Evolutionary conservation across 176 grass and related monocot genomes (phyloP).

Genomic region (Zoysia japonica): DNA sequence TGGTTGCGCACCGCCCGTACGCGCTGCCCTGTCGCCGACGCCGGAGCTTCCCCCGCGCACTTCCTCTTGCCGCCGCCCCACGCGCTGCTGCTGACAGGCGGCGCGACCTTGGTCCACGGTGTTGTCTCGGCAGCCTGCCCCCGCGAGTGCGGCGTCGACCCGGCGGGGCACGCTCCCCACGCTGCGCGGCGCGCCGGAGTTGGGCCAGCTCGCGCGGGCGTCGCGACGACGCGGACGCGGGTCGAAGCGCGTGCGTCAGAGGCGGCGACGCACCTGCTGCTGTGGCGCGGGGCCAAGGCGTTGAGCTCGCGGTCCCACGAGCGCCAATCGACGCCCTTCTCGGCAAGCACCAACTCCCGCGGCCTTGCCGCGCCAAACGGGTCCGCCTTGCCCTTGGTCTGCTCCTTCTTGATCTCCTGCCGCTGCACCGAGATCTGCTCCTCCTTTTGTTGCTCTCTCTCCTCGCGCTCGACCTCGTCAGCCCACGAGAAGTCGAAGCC

Average conservation of each 20-base stretch:
- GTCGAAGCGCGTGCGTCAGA: not conserved
- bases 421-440: not conserved
- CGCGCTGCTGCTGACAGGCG: not conserved
- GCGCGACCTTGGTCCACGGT: not conserved
- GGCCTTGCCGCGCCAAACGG: slow-evolving; percentile 58
- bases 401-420: not conserved
- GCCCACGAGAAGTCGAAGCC: slow-evolving; percentile 72
- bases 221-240: not conserved
- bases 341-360: slow-evolving; percentile 62
- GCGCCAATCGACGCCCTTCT: slow-evolving; percentile 69
- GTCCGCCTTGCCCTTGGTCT: not conserved
- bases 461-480: slow-evolving; percentile 73
- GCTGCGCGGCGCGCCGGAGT: not conserved
- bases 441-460: slow-evolving; percentile 12
- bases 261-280: not conserved
- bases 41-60: slow-evolving; percentile 9
- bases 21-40: not conserved
- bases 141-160: not conserved
- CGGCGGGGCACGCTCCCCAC: not conserved
- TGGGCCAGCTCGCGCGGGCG: not conserved
- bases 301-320: slow-evolving; percentile 46
- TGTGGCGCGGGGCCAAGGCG: not conserved
- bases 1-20: not conserved
- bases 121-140: not conserved
- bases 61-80: slow-evolving; percentile 30